Evolutionary conservation across 2,329 filamentous ascomycete genomes (phyloP).

Genomic region (Verticillium longisporum): DNA sequence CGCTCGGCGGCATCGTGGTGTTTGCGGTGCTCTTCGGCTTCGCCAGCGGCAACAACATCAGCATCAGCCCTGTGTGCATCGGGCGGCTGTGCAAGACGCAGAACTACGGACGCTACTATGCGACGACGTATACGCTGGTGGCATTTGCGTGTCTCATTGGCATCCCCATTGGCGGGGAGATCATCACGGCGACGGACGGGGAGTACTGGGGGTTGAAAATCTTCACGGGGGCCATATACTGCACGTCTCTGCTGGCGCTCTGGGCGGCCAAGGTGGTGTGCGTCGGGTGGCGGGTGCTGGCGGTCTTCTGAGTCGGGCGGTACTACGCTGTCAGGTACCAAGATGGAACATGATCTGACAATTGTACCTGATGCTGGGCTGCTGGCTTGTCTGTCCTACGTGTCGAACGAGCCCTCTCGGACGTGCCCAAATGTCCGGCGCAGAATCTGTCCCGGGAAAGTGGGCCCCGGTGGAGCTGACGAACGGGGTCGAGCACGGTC

Average conservation of each 20-base stretch:
- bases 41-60: constrained; percentile 72
- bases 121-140: constrained; percentile 77
- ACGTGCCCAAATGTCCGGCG: constrained; percentile 13
- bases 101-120: constrained; percentile 79
- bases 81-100: constrained; percentile 75
- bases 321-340: not conserved
- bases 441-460: constrained; percentile 11
- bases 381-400: not conserved
- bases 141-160: constrained; percentile 67
- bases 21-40: constrained; percentile 78
- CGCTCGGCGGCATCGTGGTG: constrained; percentile 54
- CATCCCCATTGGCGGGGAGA: constrained; percentile 62
- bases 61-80: constrained; percentile 76
- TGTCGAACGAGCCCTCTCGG: not conserved
- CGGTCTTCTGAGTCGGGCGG: constrained; percentile 4
- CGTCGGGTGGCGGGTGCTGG: constrained; percentile 10
- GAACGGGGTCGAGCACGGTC: constrained; percentile 6
- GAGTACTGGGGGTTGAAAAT: constrained; percentile 61
- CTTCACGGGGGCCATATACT: constrained; percentile 57
- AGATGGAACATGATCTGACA: not conserved
- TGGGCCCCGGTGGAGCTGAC: constrained; percentile 4
- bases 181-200: constrained; percentile 50
- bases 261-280: constrained; percentile 47
- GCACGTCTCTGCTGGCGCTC: constrained; percentile 45
- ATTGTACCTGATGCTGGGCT: not conserved